These are phyloP conservation scores for Panaeolus papilionaceus DNA, from an alignment of 768 basidiomycete species.

Conservation along the genomic window DNA sequence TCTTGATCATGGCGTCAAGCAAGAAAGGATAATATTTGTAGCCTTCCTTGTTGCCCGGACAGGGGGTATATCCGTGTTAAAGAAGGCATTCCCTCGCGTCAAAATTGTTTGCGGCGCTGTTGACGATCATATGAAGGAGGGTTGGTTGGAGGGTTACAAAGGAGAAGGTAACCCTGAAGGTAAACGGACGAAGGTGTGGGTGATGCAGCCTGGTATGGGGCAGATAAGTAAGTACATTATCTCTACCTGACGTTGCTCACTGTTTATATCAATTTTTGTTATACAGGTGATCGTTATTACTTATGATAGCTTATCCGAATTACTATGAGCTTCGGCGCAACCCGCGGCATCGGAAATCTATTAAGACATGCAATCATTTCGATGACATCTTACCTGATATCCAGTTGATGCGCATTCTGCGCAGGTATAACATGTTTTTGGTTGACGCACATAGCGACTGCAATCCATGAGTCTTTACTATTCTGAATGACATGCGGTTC, in stretches of 20 bases:
- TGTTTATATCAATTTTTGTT: background rate
- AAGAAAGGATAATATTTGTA: constrained; percentile 88
- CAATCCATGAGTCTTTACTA: background rate
- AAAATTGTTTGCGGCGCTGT: constrained; percentile 85
- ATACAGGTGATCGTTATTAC: constrained; percentile 48
- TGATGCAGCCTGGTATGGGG: constrained; percentile 88
- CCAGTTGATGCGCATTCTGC: background rate
- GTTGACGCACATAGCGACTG: background rate
- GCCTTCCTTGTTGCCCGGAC: constrained; percentile 87
- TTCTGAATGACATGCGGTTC: background rate
- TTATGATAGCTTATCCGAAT: constrained; percentile 27
- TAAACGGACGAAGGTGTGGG: constrained; percentile 73
- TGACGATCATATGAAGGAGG: constrained; percentile 78
- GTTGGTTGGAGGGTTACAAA: constrained; percentile 67
- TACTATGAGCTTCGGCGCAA: background rate
- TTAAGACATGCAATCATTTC: background rate
- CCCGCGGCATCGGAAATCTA: background rate
- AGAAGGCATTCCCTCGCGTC: constrained; percentile 85
- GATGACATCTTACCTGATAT: background rate
- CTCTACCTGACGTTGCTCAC: background rate
- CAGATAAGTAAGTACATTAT: constrained; percentile 69
- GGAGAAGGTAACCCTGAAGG: constrained; percentile 55
- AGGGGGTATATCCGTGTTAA: constrained; percentile 80
- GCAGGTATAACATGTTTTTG: background rate
- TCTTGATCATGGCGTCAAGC: constrained; percentile 88